phyloP scores from a whole-genome alignment of 495 filamentous ascomycete genomes.

The Xylaria palmicola region DNA sequence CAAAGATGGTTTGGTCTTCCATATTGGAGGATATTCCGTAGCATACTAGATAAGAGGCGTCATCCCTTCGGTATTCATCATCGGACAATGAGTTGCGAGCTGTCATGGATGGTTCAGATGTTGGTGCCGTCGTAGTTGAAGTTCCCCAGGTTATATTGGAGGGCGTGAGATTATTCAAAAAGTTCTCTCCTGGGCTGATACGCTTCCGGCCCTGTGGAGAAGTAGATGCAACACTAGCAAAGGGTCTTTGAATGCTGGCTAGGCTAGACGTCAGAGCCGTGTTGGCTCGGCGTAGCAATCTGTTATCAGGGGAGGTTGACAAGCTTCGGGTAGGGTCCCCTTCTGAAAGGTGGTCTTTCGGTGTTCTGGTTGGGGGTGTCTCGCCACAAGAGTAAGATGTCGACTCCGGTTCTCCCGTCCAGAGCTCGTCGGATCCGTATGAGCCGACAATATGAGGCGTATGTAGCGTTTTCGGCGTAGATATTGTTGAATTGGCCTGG shows the following conservation, averaged over 20 bases:
- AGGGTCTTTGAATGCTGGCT: conserved; percentile 70
- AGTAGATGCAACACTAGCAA: conserved; percentile 65
- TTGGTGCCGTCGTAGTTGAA: conserved; percentile 56
- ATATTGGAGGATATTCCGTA: conserved; percentile 61
- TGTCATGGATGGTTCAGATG: conserved; percentile 40
- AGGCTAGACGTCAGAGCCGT: conserved; percentile 63
- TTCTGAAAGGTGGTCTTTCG: conserved; percentile 35
- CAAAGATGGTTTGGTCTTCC: conserved; percentile 75
- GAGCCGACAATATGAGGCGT: conserved; percentile 61
- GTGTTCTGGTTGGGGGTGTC: conserved; percentile 59
- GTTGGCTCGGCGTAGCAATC: conserved; percentile 48
- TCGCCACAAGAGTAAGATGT: conserved; percentile 60
- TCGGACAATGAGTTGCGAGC: conserved; percentile 49
- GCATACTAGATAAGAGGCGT: conserved; percentile 39
- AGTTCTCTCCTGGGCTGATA: conserved; percentile 64
- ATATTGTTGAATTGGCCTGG: conserved; percentile 48
- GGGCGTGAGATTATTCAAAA: conserved; percentile 59
- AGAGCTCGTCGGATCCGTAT: conserved; percentile 55
- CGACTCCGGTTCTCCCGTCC: conserved; percentile 48
- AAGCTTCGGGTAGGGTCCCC: conserved; percentile 54
- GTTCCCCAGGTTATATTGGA: conserved; percentile 65
- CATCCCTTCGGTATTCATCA: conserved; percentile 42
- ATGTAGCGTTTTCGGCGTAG: conserved; percentile 60
- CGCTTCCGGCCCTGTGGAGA: conserved; percentile 72
- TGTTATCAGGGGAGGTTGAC: conserved; percentile 71